phyloP scores from a whole-genome alignment of 768 basidiomycete genomes.

The Pulveroboletus sp. region DNA sequence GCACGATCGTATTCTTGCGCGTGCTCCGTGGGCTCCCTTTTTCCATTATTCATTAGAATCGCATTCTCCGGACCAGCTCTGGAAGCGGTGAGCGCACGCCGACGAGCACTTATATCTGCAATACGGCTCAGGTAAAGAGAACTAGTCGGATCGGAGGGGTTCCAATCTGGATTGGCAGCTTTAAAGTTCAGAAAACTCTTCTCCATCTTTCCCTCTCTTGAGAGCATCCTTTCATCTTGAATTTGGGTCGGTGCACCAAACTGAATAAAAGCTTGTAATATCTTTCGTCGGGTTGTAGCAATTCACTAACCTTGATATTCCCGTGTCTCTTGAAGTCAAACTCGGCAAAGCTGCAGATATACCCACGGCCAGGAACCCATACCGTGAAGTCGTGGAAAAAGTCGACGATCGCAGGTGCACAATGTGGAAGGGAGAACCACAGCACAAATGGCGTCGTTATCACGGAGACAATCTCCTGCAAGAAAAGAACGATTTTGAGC shows the following conservation, averaged over 20 bases:
- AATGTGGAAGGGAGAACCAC: constrained; percentile 87
- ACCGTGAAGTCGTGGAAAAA: constrained; percentile 99
- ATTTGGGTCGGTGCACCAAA: constrained; percentile 80
- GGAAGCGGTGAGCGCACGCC: constrained; percentile 30
- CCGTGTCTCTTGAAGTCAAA: constrained; percentile 97
- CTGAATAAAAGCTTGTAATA: constrained; percentile 33
- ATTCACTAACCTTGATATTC: constrained; percentile 69
- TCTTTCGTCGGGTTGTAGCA: neutral
- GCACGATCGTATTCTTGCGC: constrained; percentile 78
- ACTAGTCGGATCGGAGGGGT: constrained; percentile 84
- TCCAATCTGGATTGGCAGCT: constrained; percentile 96
- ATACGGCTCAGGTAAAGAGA: constrained; percentile 88
- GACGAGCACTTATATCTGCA: constrained; percentile 60
- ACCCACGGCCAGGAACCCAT: constrained; percentile 94
- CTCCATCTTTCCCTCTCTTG: constrained; percentile 98
- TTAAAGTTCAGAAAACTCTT: constrained; percentile 96
- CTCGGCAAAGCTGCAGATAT: constrained; percentile 97
- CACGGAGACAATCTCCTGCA: constrained; percentile 86
- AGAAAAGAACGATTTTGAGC: constrained; percentile 88
- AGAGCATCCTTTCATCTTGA: constrained; percentile 72
- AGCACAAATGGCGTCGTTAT: constrained; percentile 92
- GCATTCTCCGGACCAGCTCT: constrained; percentile 26
- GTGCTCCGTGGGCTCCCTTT: constrained; percentile 46
- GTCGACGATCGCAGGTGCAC: constrained; percentile 89
- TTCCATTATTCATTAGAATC: constrained; percentile 29